Percentiles rank a stretch among this genome's conserved stretches.
Evolutionary conservation across 768 basidiomycete genomes (phyloP).

Genomic region (Trametes punicea): DNA sequence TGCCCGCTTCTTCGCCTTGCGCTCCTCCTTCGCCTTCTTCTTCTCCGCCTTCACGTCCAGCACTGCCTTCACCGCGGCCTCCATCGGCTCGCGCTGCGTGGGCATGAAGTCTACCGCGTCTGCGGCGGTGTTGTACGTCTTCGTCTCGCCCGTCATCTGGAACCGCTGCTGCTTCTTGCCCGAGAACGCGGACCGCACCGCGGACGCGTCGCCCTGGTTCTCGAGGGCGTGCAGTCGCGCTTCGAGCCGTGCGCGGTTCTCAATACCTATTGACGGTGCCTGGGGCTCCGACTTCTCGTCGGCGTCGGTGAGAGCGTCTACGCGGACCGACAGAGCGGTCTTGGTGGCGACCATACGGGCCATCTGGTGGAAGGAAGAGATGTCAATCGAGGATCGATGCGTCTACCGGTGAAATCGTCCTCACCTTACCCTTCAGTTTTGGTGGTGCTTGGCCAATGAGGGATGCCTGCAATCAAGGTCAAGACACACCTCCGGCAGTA

Average conservation of each 20-base stretch:
- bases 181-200: conserved; percentile 49
- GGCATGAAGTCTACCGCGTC: conserved; percentile 82
- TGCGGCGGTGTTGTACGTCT: conserved; percentile 82
- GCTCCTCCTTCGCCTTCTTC: conserved; percentile 75
- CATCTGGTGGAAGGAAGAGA: conserved; percentile 53
- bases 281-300: conserved; percentile 83
- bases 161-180: conserved; percentile 57
- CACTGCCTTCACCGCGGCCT: conserved; percentile 69
- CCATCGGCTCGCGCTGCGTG: conserved; percentile 80
- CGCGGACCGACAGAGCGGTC: conserved; percentile 93
- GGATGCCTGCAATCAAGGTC: conserved; percentile 62
- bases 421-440: conserved; percentile 94
- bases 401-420: conserved; percentile 13
- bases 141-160: conserved; percentile 74
- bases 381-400: not conserved
- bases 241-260: conserved; percentile 94
- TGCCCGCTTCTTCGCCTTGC: conserved; percentile 59
- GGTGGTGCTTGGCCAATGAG: conserved; percentile 96
- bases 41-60: conserved; percentile 88
- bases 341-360: conserved; percentile 99
- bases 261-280: conserved; percentile 86
- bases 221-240: conserved; percentile 89
- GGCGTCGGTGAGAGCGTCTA: conserved; percentile 91
- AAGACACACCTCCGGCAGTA: not conserved
- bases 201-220: conserved; percentile 70